A percentile compares a stretch with the other conserved stretches of the same genome.
Evolutionary conservation across 495 filamentous ascomycete species (phyloP).

Genomic region (Penicillium riverlandense): DNA sequence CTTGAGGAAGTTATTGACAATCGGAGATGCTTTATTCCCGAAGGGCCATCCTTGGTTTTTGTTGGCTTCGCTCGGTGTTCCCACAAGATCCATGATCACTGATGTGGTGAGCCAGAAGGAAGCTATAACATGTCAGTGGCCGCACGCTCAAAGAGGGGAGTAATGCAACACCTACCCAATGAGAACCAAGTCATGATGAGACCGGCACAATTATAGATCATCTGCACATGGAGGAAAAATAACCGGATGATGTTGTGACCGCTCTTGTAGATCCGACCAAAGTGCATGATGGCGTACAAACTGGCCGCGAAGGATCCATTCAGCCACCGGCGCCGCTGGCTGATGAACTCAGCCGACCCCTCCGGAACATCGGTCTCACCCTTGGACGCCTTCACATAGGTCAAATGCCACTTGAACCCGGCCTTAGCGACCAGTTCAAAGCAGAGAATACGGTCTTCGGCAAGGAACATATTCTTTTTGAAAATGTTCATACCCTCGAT

Average conservation of each 20-base stretch:
- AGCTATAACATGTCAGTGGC: constrained; percentile 31
- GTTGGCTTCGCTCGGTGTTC: constrained; percentile 49
- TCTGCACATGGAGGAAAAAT: constrained; percentile 94
- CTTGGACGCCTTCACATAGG: constrained; percentile 96
- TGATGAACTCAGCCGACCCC: constrained; percentile 92
- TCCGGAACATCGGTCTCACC: constrained; percentile 98
- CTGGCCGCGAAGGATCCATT: constrained; percentile 97
- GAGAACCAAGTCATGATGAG: constrained; percentile 93
- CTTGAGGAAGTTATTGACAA: constrained; percentile 85
- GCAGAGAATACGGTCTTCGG: constrained; percentile 98
- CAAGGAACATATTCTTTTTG: constrained; percentile 99
- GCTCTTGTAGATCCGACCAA: constrained; percentile 93
- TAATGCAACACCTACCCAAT: constrained; percentile 53
- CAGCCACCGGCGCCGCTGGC: constrained; percentile 91
- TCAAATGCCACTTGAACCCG: constrained; percentile 96
- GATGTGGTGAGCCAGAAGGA: constrained; percentile 91
- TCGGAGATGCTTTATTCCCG: constrained; percentile 73
- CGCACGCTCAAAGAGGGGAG: not conserved
- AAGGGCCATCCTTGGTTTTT: constrained; percentile 58
- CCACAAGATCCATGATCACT: constrained; percentile 95
- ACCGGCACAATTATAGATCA: constrained; percentile 85
- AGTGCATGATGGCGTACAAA: constrained; percentile 97
- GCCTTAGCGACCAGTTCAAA: constrained; percentile 98
- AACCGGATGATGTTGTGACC: constrained; percentile 92
- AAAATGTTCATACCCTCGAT: constrained; percentile 99